Conservation (phyloP, 202 grass and related monocot species). For the Dendrocalamus latiflorus region DNA sequence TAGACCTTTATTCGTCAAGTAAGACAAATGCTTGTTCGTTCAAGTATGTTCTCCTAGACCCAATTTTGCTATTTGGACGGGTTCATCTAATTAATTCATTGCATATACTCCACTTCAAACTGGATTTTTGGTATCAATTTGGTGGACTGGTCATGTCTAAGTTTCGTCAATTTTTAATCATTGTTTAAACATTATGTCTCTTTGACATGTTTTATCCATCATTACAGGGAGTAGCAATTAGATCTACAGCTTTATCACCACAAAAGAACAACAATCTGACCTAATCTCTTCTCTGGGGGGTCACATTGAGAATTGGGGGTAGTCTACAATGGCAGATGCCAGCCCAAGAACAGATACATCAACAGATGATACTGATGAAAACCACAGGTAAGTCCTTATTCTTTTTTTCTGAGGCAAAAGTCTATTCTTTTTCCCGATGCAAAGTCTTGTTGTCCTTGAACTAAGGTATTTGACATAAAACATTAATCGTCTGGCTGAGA, state of each 20-base stretch:
- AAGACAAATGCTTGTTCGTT: not conserved
- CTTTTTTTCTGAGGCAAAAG: not conserved
- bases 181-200: not conserved
- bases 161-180: conserved; percentile 9
- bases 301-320: conserved; percentile 34
- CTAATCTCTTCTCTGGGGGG: conserved; percentile 21
- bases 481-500: conserved; percentile 6
- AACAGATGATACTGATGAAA: conserved; percentile 87
- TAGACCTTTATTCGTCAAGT: conserved; percentile 3
- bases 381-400: conserved; percentile 45
- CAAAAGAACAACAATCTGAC: conserved; percentile 15
- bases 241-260: conserved; percentile 16
- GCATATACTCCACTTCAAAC: not conserved
- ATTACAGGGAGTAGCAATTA: conserved; percentile 1
- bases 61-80: not conserved
- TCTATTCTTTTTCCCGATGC: not conserved
- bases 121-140: not conserved
- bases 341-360: conserved; percentile 79
- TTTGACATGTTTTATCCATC: conserved; percentile 13
- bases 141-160: conserved; percentile 12
- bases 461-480: not conserved
- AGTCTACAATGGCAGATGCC: conserved; percentile 68
- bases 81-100: not conserved
- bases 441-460: not conserved
- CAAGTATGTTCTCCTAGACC: not conserved